A percentile compares a stretch with the other conserved stretches of the same genome.
Conservation (phyloP, 2,329 filamentous ascomycete genomes). For the Pestalotiopsis fici region DNA sequence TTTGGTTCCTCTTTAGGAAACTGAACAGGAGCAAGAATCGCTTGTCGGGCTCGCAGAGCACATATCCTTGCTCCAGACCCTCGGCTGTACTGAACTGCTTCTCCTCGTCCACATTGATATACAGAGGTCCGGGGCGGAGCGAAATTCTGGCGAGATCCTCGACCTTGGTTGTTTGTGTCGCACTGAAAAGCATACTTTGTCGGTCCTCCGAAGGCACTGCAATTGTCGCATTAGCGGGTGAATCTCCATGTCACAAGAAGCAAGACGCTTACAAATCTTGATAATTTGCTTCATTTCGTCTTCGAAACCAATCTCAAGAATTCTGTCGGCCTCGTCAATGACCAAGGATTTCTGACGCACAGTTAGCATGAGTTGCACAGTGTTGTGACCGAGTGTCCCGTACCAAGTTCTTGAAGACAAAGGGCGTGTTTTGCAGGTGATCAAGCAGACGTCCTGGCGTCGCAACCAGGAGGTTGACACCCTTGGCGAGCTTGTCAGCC, state of each 20-base stretch:
- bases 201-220: conserved; percentile 58
- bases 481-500: conserved; percentile 90
- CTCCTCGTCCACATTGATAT: conserved; percentile 93
- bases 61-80: conserved; percentile 93
- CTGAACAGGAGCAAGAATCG: conserved; percentile 95
- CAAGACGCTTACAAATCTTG: conserved; percentile 69
- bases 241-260: conserved; percentile 49
- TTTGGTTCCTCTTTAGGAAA: conserved; percentile 87
- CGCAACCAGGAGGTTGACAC: conserved; percentile 91
- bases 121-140: conserved; percentile 84
- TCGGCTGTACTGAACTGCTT: conserved; percentile 91
- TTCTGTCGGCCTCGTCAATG: conserved; percentile 96
- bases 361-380: neutral
- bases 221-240: neutral
- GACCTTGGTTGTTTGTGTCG: conserved; percentile 97
- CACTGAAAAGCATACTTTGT: conserved; percentile 98
- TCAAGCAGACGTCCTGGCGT: conserved; percentile 92
- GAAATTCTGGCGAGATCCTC: conserved; percentile 96
- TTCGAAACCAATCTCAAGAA: conserved; percentile 96
- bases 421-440: conserved; percentile 88
- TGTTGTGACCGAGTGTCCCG: conserved; percentile 32
- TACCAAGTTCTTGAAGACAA: conserved; percentile 50
- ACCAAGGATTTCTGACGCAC: conserved; percentile 68
- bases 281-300: conserved; percentile 98
- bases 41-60: conserved; percentile 90